Conservation (phyloP, 179 eudicot species). For the Amaranthus tricolor region DNA sequence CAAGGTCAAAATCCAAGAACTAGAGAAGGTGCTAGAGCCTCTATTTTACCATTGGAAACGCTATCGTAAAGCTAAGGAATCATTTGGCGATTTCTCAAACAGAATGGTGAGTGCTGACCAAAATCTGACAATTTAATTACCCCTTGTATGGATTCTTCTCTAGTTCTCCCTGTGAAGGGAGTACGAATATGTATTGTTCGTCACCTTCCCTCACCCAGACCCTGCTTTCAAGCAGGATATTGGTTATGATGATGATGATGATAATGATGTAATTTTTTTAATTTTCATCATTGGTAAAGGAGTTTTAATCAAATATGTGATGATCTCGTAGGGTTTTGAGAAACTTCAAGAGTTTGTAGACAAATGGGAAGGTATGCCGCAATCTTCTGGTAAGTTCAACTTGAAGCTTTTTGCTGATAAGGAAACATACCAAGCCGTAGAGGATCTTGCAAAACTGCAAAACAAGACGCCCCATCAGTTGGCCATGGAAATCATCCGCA, state of each 20-base stretch:
- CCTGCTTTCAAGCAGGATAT: too few species aligned
- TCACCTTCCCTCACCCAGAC: too few species aligned
- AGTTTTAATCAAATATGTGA: not conserved
- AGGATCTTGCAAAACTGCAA: conserved; percentile 65
- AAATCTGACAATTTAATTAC: not conserved
- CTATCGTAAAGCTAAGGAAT: conserved; percentile 58
- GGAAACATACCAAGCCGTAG: conserved; percentile 68
- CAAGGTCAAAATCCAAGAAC: conserved; percentile 88
- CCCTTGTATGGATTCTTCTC: too few species aligned
- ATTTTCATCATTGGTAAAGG: not conserved
- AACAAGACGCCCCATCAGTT: conserved; percentile 75
- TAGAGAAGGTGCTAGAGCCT: conserved; percentile 94
- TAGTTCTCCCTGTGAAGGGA: too few species aligned
- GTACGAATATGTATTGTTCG: too few species aligned
- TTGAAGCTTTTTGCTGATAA: conserved; percentile 75
- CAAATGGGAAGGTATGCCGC: conserved; percentile 72
- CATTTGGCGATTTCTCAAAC: conserved; percentile 82
- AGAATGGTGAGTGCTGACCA: conserved; percentile 58
- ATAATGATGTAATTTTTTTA: not conserved
- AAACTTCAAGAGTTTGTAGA: conserved; percentile 77
- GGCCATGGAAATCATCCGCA: conserved; percentile 83
- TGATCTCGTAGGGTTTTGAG: conserved; percentile 65
- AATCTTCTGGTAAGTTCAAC: conserved; percentile 44
- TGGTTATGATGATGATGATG: too few species aligned
- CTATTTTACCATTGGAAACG: conserved; percentile 81